Base-by-base conservation (phyloP, 176 grass and related monocot species). In the Phyllostachys edulis region DNA sequence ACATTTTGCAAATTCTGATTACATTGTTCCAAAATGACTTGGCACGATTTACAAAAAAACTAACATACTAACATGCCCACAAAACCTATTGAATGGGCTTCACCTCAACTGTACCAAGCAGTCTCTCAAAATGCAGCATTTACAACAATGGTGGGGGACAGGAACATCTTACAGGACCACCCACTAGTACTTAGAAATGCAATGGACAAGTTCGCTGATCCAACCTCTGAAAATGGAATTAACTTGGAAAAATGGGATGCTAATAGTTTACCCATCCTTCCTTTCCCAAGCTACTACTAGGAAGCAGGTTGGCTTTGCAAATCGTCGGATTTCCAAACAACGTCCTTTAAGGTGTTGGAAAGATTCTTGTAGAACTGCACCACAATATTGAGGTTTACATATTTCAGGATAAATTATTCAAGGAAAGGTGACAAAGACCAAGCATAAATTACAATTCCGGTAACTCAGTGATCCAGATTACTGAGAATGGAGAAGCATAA, bases 241-340 rank as follows among this genome's bases (percentile, higher is more conserved):
- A 62, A 29, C 26, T 62, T 60, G 69, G 52, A 87, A 80, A 76
- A 80, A 80, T 52, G 75, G 23, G 76, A 47, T 57, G 37, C 18
- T 74, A 84, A 80, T 87, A 87, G 51, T 84, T 87, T 61, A 66
- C 69, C 62, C 85, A 80, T 80, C 6, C 74, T 57, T 73, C 89
- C 59, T 83, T 9, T n/a, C 69, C 67, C 9, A 17, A 61, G 24
- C 17, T 41, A 20, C 73, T 51, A 9, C 62, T 84, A 87, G 59
- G 89, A 36, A 75, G 74, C 64, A 70, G 63, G 44, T 63, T 76
- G 61, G 3, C 1, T 75, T 6, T 87, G 52, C 54, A 23, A 14
- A 68, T 99, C 93, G 4, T 99, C 90, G 3, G 97, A 94, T 90
- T 90, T 99, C 93, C 97, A 99, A 9, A 99, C 91, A 46, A 99